Percentiles rank a stretch among this genome's conserved stretches.
Evolutionary conservation across 164 flowering plant genomes (phyloP).

Genomic region (Sextonia rubra): DNA sequence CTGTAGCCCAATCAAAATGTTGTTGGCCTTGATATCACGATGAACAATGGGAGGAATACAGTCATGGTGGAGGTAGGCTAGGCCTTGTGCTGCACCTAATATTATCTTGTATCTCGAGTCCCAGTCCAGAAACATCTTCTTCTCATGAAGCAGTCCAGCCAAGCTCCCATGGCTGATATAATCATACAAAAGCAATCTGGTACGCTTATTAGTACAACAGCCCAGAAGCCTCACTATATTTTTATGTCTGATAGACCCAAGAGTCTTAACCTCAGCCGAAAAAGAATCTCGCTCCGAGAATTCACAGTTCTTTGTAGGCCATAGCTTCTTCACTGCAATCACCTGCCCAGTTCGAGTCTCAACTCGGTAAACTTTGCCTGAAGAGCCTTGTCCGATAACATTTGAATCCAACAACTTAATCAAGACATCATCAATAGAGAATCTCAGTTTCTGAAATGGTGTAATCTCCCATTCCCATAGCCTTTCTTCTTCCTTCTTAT

Average conservation of each 20-base stretch:
- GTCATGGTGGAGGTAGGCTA: conserved; percentile 69
- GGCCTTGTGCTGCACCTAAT: conserved; percentile 55
- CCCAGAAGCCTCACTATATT: conserved; percentile 65
- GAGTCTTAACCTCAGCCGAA: conserved; percentile 48
- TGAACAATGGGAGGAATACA: conserved; percentile 61
- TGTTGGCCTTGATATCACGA: conserved; percentile 57
- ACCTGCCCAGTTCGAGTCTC: conserved; percentile 38
- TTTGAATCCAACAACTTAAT: conserved; percentile 37
- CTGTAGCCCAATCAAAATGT: conserved; percentile 51
- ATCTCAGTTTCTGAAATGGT: conserved; percentile 54
- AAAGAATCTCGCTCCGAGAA: conserved; percentile 43
- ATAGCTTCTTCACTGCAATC: conserved; percentile 60
- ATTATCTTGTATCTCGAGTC: conserved; percentile 50
- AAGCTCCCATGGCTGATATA: conserved; percentile 57
- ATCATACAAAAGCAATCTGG: conserved; percentile 52
- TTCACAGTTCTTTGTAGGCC: conserved; percentile 37
- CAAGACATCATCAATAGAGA: conserved; percentile 43
- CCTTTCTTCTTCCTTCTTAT: conserved; percentile 22
- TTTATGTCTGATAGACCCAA: conserved; percentile 59
- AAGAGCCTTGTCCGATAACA: conserved; percentile 51
- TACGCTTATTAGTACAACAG: conserved; percentile 40
- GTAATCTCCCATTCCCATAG: conserved; percentile 44
- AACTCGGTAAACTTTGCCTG: conserved; percentile 58
- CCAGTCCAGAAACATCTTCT: conserved; percentile 44
- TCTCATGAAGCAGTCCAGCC: conserved; percentile 47